Conservation (phyloP, 1,139 yeast genomes). For the Candida glucosophila region DNA sequence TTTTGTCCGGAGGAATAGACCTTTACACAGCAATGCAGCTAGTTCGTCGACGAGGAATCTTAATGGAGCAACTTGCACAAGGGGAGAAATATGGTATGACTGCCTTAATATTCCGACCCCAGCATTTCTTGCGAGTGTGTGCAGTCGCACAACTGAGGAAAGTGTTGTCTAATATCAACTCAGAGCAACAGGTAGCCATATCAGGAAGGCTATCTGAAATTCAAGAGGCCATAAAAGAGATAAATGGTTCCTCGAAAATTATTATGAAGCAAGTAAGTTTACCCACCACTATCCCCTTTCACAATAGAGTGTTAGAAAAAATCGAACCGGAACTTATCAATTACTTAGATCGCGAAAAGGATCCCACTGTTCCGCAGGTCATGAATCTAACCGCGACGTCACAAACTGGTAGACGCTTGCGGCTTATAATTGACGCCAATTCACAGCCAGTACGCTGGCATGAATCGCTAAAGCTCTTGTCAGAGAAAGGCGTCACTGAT, state of each 20-base stretch:
- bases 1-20: conserved; percentile 31
- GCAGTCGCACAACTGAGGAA: conserved; percentile 11
- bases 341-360: conserved; percentile 8
- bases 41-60: conserved; percentile 42
- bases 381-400: no score
- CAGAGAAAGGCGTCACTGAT: conserved; percentile 9
- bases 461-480: conserved; percentile 19
- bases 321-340: conserved; percentile 25
- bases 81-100: conserved; percentile 24
- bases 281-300: conserved; percentile 50
- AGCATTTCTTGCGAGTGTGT: conserved; percentile 12
- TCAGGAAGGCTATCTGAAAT: conserved; percentile 29
- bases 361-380: conserved; percentile 18
- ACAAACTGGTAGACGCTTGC: no score
- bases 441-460: conserved; percentile 39
- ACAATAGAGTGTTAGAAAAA: conserved; percentile 27
- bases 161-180: conserved; percentile 36
- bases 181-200: conserved; percentile 32
- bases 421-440: no score
- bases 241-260: conserved; percentile 11
- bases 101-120: conserved; percentile 22
- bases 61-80: conserved; percentile 32
- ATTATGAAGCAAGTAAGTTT: conserved; percentile 21
- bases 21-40: conserved; percentile 35
- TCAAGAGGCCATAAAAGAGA: conserved; percentile 8